These are phyloP conservation scores for Umbelopsis vinacea DNA, from an alignment of 192 early-diverging fungal species.

Conservation along the genomic window DNA sequence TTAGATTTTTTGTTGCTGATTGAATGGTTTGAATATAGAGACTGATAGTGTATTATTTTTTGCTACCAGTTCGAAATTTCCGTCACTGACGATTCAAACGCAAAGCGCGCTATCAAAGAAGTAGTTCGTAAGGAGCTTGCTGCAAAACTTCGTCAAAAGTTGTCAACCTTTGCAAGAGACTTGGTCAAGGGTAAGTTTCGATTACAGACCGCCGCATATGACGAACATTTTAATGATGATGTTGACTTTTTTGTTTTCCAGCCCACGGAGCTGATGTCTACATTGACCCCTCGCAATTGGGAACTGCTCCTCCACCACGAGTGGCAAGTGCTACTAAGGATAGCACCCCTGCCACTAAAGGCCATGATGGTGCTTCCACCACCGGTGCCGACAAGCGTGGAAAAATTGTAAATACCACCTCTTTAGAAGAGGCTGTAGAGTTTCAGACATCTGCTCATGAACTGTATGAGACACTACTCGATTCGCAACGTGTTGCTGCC, in stretches of 20 bases:
- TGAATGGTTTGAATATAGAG: background rate
- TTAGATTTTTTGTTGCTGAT: background rate
- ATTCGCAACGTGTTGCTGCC: constrained; percentile 67
- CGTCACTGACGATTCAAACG: constrained; percentile 53
- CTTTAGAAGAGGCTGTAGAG: constrained; percentile 75
- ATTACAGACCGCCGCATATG: background rate
- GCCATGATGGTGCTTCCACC: constrained; percentile 8
- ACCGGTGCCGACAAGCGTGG: constrained; percentile 23
- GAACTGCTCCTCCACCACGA: constrained; percentile 42
- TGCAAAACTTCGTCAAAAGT: constrained; percentile 59
- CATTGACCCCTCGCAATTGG: constrained; percentile 64
- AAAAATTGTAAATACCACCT: constrained; percentile 62
- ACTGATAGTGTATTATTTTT: background rate
- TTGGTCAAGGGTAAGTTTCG: constrained; percentile 62
- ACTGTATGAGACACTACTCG: constrained; percentile 81
- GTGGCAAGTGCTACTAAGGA: constrained; percentile 28
- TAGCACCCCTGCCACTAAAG: constrained; percentile 11
- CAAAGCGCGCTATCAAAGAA: constrained; percentile 67
- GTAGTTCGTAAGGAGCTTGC: constrained; percentile 72
- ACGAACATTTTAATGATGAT: no score
- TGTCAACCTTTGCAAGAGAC: constrained; percentile 68
- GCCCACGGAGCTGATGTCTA: constrained; percentile 84
- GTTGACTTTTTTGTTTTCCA: no score
- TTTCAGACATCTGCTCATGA: constrained; percentile 83
- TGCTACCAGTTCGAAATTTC: constrained; percentile 67